These are phyloP conservation scores for Adenanthera pavonina DNA, from an alignment of 306 rosid species.

Conservation along the genomic window DNA sequence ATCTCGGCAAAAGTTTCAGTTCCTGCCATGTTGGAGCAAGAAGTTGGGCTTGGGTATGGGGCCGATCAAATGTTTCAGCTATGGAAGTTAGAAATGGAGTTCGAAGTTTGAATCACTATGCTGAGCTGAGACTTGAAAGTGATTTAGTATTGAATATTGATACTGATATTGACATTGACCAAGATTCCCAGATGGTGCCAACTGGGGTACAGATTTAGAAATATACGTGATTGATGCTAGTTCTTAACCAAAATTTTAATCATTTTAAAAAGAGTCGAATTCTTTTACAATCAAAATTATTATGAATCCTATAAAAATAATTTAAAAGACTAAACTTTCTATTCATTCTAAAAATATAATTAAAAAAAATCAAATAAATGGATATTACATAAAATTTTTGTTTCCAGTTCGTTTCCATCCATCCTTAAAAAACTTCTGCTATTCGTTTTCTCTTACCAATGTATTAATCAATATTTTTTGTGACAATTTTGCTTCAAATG, in stretches of 20 bases:
- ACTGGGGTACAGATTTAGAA: not conserved
- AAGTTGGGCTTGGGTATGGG: not conserved
- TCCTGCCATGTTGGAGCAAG: constrained; percentile 53
- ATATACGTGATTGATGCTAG: not conserved
- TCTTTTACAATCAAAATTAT: not conserved
- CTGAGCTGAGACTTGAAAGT: not conserved
- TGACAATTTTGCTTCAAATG: too few relatives aligned
- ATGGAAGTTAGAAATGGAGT: not conserved
- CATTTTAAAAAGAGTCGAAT: not conserved
- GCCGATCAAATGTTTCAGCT: not conserved
- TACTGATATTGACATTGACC: not conserved
- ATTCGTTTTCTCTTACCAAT: too few relatives aligned
- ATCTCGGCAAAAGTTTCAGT: constrained; percentile 70
- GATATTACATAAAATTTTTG: too few relatives aligned
- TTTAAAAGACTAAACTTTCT: too few relatives aligned
- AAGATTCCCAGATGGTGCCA: not conserved
- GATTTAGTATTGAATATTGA: too few relatives aligned
- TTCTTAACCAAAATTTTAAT: not conserved
- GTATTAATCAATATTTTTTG: too few relatives aligned
- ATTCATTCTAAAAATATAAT: too few relatives aligned
- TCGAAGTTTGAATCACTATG: not conserved
- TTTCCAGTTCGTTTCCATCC: too few relatives aligned
- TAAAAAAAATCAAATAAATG: too few relatives aligned
- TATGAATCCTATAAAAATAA: too few relatives aligned
- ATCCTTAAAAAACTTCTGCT: too few relatives aligned